phyloP scores from a whole-genome alignment of 2,329 filamentous ascomycete species.

The Massarina eburnea region DNA sequence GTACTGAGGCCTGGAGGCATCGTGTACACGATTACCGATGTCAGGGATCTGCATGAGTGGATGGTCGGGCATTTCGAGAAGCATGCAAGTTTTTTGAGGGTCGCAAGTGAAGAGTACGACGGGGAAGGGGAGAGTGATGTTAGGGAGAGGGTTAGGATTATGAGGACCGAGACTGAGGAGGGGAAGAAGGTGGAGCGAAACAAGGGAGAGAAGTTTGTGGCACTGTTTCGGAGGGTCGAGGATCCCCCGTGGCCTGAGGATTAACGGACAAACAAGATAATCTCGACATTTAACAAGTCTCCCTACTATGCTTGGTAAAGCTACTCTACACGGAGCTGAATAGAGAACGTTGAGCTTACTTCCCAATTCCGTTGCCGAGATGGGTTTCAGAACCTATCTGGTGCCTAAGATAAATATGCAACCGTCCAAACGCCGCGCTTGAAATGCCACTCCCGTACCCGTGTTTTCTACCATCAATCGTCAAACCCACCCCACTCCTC shows the following conservation, averaged over 20 bases:
- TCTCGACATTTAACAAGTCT: no score
- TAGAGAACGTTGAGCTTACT: not conserved
- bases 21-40: slow-evolving; percentile 96
- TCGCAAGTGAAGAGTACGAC: slow-evolving; percentile 65
- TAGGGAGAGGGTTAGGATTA: slow-evolving; percentile 72
- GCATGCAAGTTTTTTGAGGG: slow-evolving; percentile 76
- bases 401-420: slow-evolving; percentile 49
- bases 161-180: slow-evolving; percentile 88
- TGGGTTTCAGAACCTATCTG: slow-evolving; percentile 9
- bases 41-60: slow-evolving; percentile 90
- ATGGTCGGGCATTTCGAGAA: slow-evolving; percentile 84
- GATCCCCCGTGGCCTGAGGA: slow-evolving; percentile 71
- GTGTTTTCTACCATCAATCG: slow-evolving; percentile 51
- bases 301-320: not conserved
- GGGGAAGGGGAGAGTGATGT: slow-evolving; percentile 65
- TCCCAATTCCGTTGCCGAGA: not conserved
- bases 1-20: slow-evolving; percentile 80
- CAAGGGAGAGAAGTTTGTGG: slow-evolving; percentile 86
- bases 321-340: not conserved
- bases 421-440: slow-evolving; percentile 61
- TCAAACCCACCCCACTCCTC: slow-evolving; percentile 71
- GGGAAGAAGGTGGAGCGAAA: slow-evolving; percentile 95
- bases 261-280: no score
- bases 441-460: slow-evolving; percentile 1
- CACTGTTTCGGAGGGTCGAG: slow-evolving; percentile 77